Evolutionary conservation across 2,329 filamentous ascomycete species (phyloP).

Genomic region (Shiraia bambusicola): DNA sequence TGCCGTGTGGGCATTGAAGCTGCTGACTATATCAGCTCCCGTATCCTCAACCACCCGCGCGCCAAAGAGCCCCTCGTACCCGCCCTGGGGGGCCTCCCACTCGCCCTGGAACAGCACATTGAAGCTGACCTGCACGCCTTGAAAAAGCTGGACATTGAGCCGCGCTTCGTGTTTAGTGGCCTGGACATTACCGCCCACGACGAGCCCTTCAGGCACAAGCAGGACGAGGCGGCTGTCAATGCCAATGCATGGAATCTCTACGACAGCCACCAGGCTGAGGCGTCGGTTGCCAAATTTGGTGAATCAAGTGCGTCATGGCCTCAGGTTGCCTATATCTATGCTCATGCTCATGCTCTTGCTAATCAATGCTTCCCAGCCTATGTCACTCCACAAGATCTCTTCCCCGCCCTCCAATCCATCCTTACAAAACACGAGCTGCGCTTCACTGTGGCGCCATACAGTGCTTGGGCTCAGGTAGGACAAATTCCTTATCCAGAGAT

Average conservation of each 20-base stretch:
- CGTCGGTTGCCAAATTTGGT: constrained; percentile 85
- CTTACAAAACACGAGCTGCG: constrained; percentile 68
- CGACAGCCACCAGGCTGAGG: constrained; percentile 73
- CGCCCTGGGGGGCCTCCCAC: constrained; percentile 84
- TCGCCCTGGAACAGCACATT: constrained; percentile 73
- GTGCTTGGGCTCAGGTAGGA: constrained; percentile 77
- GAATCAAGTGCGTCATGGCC: constrained; percentile 62
- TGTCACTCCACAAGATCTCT: constrained; percentile 65
- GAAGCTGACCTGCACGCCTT: constrained; percentile 74
- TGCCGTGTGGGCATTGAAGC: constrained; percentile 83
- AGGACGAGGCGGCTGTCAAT: constrained; percentile 67
- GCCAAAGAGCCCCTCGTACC: constrained; percentile 85
- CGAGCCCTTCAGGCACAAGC: constrained; percentile 59
- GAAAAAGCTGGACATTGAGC: constrained; percentile 68
- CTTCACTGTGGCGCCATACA: constrained; percentile 83
- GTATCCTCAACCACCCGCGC: constrained; percentile 59
- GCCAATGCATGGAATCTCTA: constrained; percentile 86
- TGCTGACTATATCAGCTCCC: constrained; percentile 75
- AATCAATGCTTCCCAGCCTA: constrained; percentile 62
- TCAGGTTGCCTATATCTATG: neutral
- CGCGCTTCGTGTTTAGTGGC: constrained; percentile 90
- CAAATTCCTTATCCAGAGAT: neutral
- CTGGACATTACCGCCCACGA: constrained; percentile 73
- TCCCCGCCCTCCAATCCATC: constrained; percentile 73
- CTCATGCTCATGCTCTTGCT: too few species aligned